phyloP scores from a whole-genome alignment of 768 basidiomycete species.

The Tephrocybe sp. region DNA sequence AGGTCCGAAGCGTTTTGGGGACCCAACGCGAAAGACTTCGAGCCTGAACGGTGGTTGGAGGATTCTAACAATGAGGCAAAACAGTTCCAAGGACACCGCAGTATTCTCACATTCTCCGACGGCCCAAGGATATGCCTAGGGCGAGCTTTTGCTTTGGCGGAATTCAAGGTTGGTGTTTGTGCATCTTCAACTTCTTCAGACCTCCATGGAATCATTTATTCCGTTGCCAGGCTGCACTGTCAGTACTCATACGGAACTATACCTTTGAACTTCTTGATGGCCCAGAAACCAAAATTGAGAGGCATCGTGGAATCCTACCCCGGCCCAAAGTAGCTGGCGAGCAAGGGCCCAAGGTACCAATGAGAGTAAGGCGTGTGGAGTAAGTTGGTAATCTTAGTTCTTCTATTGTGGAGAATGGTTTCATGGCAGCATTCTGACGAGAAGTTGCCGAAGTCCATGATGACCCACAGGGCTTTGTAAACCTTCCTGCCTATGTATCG shows the following conservation, averaged over 20 bases:
- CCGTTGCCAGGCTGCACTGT: constrained; percentile 35
- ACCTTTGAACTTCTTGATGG: constrained; percentile 40
- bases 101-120: constrained; percentile 50
- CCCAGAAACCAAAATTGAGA: constrained; percentile 34
- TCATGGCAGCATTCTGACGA: too few species aligned
- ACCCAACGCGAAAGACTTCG: constrained; percentile 51
- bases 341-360: constrained; percentile 30
- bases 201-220: not conserved
- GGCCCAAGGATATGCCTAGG: constrained; percentile 52
- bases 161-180: constrained; percentile 35
- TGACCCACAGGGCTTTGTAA: too few species aligned
- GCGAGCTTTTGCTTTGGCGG: constrained; percentile 43
- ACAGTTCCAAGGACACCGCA: constrained; percentile 46
- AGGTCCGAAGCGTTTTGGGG: constrained; percentile 60
- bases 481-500: too few species aligned
- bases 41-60: constrained; percentile 63
- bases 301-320: constrained; percentile 32
- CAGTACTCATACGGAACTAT: constrained; percentile 42
- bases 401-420: too few species aligned
- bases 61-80: constrained; percentile 30
- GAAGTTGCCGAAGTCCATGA: too few species aligned
- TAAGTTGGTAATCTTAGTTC: too few species aligned
- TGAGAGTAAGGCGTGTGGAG: constrained; percentile 32
- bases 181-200: not conserved
- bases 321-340: constrained; percentile 38